Evolutionary conservation across 1,284 basidiomycete genomes (phyloP).

Genomic region (Ceratobasidium sp.): DNA sequence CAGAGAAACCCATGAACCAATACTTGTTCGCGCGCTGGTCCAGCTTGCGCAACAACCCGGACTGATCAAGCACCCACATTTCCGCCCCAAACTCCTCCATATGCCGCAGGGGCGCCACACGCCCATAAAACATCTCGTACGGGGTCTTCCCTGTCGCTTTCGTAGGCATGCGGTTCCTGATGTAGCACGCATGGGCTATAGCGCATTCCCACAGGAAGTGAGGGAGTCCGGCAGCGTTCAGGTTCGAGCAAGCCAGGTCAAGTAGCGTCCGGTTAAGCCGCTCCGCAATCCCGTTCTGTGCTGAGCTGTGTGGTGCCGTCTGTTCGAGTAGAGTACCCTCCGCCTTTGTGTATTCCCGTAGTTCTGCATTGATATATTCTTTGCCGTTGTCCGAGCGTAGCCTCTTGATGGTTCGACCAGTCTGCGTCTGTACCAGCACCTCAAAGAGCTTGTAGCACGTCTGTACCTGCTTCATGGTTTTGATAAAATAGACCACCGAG

Average conservation of each 20-base stretch:
- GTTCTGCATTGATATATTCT: conserved; percentile 46
- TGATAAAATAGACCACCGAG: conserved; percentile 7
- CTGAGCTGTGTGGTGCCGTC: conserved; percentile 20
- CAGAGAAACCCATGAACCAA: background rate
- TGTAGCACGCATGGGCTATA: background rate
- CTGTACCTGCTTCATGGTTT: background rate
- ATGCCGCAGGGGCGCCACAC: background rate
- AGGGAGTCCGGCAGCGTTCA: too few relatives aligned
- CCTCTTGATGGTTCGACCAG: conserved; percentile 37
- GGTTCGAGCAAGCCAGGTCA: conserved; percentile 13
- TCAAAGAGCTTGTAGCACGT: conserved; percentile 47
- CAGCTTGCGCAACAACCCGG: too few relatives aligned
- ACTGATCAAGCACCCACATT: conserved; percentile 13
- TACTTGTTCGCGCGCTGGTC: conserved; percentile 7
- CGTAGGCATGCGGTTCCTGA: conserved; percentile 1
- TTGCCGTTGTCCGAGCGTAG: conserved; percentile 47
- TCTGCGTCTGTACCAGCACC: conserved; percentile 48
- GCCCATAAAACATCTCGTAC: background rate
- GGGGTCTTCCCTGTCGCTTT: background rate
- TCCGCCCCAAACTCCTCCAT: conserved; percentile 10
- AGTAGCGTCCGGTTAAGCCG: conserved; percentile 29
- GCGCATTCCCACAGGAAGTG: conserved; percentile 28
- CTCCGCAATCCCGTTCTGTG: conserved; percentile 41
- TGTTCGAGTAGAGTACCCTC: conserved; percentile 44
- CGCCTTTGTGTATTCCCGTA: conserved; percentile 38